Evolutionary conservation across 257 asterid species (phyloP), one percentile per base, ranked within the genome.

Genomic region (Nicotiana noctiflora): DNA sequence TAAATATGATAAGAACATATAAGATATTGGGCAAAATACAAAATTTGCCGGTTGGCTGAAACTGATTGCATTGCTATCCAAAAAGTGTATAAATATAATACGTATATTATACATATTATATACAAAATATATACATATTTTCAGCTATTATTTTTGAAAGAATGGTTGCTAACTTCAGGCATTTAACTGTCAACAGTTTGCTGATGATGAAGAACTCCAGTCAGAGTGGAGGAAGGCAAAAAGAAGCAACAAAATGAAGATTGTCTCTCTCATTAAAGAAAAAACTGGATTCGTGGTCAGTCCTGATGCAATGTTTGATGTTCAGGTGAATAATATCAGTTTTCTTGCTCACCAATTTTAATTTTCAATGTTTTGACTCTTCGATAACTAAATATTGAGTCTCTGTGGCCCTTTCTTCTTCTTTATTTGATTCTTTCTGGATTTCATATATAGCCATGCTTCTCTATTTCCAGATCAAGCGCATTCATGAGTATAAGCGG

Each of bases 241-340:
- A 88, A 86, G 89, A 82, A 86, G 84, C 80, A 93, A 93, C 86
- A 93, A 93, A 87, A 70, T 76, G 78, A 91, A 89, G 89, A 90
- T 88, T 77, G 97, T 89, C 34, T 84, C 91, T 55, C 87, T 89
- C 76, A 85, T 93, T 84, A 91, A 90, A 84, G 93, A 93, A 80
- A 93, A 79, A 84, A 93, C 97, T 60, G 97, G 97, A 67, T 93
- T 91, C 82, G 77, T 88, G 40, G 86, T 93, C 82, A 93, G 83
- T 87, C 94, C 94, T 56, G 94, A 93, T 84, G 93, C 97, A 70
- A 88, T 93, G 97, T 93, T 93, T 78, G 97, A 93, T 84, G 87
- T 93, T 83, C 97, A 92, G 93, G 97, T 92, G 83, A 25, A 23
- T 23, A 23, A 11, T 4, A 62, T 62, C 37, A 79, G 23, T 64